Percentiles rank a stretch among this genome's conserved stretches.
Evolutionary conservation across 345 rosid genomes (phyloP).

Genomic region (Bruguiera parviflora): DNA sequence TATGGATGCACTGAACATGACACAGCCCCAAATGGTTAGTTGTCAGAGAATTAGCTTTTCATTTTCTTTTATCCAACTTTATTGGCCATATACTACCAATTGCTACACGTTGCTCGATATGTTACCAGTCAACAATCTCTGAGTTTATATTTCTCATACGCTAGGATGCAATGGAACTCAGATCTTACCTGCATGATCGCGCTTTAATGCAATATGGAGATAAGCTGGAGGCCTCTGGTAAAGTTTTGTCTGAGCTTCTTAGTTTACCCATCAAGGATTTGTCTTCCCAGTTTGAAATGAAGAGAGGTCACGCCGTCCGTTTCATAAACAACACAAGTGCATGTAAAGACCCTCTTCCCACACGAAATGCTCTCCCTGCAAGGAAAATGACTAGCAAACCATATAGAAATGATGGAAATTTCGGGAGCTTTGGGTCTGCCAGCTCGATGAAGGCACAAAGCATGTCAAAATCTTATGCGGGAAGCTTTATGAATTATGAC

Average conservation of each 20-base stretch:
- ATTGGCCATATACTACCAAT: not conserved
- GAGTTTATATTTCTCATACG: slow-evolving; percentile 6
- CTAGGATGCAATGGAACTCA: slow-evolving; percentile 57
- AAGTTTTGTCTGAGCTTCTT: slow-evolving; percentile 49
- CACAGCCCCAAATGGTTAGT: slow-evolving; percentile 51
- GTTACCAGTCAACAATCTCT: not conserved
- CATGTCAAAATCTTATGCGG: slow-evolving; percentile 21
- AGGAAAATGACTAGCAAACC: slow-evolving; percentile 17
- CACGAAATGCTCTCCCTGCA: slow-evolving; percentile 13
- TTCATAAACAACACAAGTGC: slow-evolving; percentile 40
- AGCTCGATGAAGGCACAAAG: slow-evolving; percentile 25
- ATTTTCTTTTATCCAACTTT: not conserved
- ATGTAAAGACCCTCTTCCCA: slow-evolving; percentile 39
- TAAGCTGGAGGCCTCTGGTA: slow-evolving; percentile 50
- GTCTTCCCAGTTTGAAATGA: slow-evolving; percentile 54
- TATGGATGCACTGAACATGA: slow-evolving; percentile 50
- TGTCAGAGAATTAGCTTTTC: not conserved
- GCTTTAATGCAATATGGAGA: slow-evolving; percentile 54
- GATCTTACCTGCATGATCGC: slow-evolving; percentile 66
- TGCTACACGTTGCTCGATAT: too few species aligned
- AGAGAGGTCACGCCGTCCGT: slow-evolving; percentile 59
- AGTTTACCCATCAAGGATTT: slow-evolving; percentile 35
- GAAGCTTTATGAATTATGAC: slow-evolving; percentile 23
- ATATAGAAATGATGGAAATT: slow-evolving; percentile 33
- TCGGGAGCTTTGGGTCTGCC: slow-evolving; percentile 25